Conservation (phyloP, 176 grass and related monocot genomes). For the Zea luxurians region DNA sequence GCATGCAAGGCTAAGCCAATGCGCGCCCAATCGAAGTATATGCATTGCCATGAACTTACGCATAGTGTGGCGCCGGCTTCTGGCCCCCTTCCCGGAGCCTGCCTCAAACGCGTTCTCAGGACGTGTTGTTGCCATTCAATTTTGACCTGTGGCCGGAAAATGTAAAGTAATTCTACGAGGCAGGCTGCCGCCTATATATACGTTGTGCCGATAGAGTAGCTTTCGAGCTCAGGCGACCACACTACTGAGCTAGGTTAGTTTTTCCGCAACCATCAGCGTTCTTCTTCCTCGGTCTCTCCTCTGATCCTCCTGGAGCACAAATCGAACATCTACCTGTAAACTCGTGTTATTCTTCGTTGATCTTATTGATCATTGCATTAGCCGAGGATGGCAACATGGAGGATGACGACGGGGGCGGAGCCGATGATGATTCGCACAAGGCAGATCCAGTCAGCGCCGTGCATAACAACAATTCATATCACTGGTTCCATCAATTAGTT, state of each 20-base stretch:
- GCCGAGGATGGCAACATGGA: background rate
- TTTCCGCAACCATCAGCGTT: background rate
- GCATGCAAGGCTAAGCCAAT: too few species aligned
- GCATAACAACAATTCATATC: background rate
- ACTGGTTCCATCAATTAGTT: background rate
- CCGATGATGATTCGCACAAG: background rate
- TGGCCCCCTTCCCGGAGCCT: constrained; percentile 19
- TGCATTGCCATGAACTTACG: background rate
- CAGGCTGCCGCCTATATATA: background rate
- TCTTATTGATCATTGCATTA: background rate
- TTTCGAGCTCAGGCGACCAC: background rate
- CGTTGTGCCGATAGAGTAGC: background rate
- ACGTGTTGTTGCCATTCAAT: background rate
- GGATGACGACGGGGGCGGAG: background rate
- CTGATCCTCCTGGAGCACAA: background rate
- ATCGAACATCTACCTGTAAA: background rate
- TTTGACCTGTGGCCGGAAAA: background rate
- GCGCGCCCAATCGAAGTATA: background rate
- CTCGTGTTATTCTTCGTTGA: background rate
- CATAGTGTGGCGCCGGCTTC: background rate
- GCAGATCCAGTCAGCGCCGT: background rate
- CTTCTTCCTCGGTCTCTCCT: background rate
- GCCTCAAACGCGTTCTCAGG: background rate
- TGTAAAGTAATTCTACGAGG: background rate
- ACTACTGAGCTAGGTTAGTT: background rate